phyloP scores from a whole-genome alignment of 2,329 filamentous ascomycete species.

The Cladosporium sp. region DNA sequence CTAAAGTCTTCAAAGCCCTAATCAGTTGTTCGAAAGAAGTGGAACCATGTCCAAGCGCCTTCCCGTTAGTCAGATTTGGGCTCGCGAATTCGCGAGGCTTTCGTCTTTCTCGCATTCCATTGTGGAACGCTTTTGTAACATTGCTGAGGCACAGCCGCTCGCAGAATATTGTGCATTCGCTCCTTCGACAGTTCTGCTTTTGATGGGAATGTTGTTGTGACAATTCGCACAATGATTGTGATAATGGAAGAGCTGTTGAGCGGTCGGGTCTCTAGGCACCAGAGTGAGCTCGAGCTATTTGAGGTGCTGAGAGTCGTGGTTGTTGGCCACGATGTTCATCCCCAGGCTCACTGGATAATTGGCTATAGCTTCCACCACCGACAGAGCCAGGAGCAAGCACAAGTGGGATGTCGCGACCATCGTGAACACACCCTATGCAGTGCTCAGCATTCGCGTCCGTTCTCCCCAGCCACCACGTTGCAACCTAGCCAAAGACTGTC shows the following conservation, averaged over 20 bases:
- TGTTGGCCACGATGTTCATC: neutral
- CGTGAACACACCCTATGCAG: conserved; percentile 3
- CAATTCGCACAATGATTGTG: neutral
- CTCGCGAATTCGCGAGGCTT: neutral
- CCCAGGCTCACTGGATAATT: neutral
- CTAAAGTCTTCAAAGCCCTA: neutral
- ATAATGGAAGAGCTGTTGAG: neutral
- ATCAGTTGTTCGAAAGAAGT: neutral
- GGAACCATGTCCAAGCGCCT: neutral
- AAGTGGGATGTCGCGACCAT: neutral
- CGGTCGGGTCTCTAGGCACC: neutral
- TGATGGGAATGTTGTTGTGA: neutral
- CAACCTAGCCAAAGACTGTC: neutral
- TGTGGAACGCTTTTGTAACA: neutral
- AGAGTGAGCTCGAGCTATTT: neutral
- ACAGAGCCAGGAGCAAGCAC: neutral
- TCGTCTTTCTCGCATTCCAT: neutral
- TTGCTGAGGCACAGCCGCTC: no score
- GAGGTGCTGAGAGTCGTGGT: neutral
- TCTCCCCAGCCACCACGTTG: conserved; percentile 8
- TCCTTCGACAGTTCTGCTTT: neutral
- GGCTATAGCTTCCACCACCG: neutral
- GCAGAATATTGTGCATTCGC: neutral
- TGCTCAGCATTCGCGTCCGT: neutral
- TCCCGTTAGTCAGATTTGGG: neutral